Percentiles rank a stretch among this genome's conserved stretches.
Evolutionary conservation across 1,284 basidiomycete genomes (phyloP).

Genomic region (Mycena sp.): DNA sequence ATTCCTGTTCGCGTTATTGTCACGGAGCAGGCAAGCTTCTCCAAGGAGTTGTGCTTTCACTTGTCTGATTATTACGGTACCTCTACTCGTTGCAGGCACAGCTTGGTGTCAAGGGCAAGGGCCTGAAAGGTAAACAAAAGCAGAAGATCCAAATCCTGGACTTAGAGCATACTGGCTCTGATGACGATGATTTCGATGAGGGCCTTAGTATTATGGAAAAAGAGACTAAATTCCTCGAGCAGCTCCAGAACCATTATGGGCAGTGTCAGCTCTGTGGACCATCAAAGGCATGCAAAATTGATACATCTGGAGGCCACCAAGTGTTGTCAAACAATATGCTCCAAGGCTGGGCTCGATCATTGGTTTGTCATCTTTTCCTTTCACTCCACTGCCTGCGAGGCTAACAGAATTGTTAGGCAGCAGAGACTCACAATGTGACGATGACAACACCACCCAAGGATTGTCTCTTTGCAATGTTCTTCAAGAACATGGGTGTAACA

Average conservation of each 20-base stretch:
- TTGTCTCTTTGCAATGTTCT: neutral
- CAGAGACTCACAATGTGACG: neutral
- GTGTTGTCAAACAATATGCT: neutral
- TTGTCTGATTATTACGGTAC: neutral
- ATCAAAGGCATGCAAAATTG: conserved; percentile 15
- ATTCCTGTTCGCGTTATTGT: neutral
- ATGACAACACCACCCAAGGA: neutral
- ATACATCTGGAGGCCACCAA: neutral
- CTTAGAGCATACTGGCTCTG: neutral
- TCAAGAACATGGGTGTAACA: neutral
- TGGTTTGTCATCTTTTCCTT: neutral
- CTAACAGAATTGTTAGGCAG: neutral
- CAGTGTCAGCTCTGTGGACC: conserved; percentile 14
- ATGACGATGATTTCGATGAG: conserved; percentile 11
- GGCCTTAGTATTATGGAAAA: neutral
- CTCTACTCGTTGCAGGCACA: neutral
- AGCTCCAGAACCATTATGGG: neutral
- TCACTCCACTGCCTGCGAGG: neutral
- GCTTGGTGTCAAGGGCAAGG: neutral
- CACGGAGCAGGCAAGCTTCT: neutral
- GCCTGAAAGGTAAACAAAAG: neutral
- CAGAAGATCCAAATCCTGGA: neutral
- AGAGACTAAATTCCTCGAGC: neutral
- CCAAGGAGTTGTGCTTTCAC: neutral
- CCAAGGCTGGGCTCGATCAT: neutral